Percentiles rank a stretch among this genome's conserved stretches.
Evolutionary conservation across 164 flowering plant species (phyloP).

Genomic region (Houttuynia cordata): DNA sequence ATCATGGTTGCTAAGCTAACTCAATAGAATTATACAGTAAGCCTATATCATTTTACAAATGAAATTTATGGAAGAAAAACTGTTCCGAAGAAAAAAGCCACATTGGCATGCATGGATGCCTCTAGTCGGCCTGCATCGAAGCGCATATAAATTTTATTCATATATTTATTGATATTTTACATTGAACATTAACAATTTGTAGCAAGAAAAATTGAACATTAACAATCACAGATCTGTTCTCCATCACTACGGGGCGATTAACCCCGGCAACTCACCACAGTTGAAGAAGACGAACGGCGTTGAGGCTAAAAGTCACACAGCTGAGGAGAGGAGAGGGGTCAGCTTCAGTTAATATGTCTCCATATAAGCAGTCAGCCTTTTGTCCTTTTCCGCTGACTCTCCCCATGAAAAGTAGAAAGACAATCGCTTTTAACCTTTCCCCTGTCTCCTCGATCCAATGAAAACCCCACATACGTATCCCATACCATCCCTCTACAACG

Average conservation of each 20-base stretch:
- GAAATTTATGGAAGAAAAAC: too few relatives aligned
- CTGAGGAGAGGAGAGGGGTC: background rate
- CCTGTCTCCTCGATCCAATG: background rate
- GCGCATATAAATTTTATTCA: too few relatives aligned
- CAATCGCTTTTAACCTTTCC: background rate
- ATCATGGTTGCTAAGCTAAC: too few relatives aligned
- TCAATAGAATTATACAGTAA: too few relatives aligned
- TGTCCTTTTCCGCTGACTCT: background rate
- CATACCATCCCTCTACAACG: background rate
- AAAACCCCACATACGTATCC: background rate
- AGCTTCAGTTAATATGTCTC: background rate
- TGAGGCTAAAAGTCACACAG: background rate
- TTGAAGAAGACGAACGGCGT: background rate
- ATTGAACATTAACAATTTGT: too few relatives aligned
- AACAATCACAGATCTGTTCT: too few relatives aligned
- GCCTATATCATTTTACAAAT: too few relatives aligned
- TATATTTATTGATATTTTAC: too few relatives aligned
- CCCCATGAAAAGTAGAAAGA: background rate
- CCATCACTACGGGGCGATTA: background rate
- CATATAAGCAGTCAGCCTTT: background rate
- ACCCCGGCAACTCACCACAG: background rate
- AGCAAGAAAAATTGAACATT: too few relatives aligned
- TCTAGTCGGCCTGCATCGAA: too few relatives aligned
- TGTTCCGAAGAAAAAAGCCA: too few relatives aligned
- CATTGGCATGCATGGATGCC: too few relatives aligned